These are phyloP conservation scores for Alnus glutinosa DNA, from an alignment of 306 rosid genomes.

Conservation along the genomic window DNA sequence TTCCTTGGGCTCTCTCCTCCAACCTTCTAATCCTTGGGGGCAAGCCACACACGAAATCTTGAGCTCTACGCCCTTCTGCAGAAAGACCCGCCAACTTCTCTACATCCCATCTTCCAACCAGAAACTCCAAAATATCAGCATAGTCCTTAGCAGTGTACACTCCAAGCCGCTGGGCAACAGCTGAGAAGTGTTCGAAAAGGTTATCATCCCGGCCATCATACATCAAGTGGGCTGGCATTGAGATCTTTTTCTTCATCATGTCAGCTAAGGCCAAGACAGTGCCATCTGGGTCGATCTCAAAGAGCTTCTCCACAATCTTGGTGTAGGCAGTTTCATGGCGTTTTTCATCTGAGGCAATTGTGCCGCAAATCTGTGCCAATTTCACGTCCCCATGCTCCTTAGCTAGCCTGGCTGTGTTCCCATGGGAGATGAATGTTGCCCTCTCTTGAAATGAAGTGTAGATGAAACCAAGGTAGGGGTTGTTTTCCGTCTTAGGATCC, in stretches of 20 bases:
- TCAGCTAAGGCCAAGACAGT: conserved; percentile 56
- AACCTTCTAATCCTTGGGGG: conserved; percentile 48
- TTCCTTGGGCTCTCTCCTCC: conserved; percentile 52
- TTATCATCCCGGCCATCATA: conserved; percentile 47
- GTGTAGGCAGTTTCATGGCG: conserved; percentile 61
- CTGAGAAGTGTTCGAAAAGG: conserved; percentile 47
- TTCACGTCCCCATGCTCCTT: conserved; percentile 54
- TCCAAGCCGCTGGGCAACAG: conserved; percentile 53
- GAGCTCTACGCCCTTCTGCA: conserved; percentile 47
- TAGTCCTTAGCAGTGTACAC: conserved; percentile 58
- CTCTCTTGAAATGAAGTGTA: conserved; percentile 68
- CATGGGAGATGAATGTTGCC: conserved; percentile 61
- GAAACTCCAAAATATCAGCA: conserved; percentile 60
- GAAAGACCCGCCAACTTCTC: conserved; percentile 51
- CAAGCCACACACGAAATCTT: conserved; percentile 49
- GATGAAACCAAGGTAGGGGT: conserved; percentile 56
- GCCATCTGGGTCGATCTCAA: conserved; percentile 55
- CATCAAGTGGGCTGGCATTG: conserved; percentile 66
- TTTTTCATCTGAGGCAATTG: conserved; percentile 57
- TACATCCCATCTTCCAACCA: conserved; percentile 54
- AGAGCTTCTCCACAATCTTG: conserved; percentile 61
- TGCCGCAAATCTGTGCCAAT: conserved; percentile 57
- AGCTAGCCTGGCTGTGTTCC: conserved; percentile 61
- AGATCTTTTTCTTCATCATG: conserved; percentile 60
- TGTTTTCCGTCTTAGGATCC: conserved; percentile 63